Base-by-base conservation (phyloP, 2,329 filamentous ascomycete genomes). In the Tolypocladium album region DNA sequence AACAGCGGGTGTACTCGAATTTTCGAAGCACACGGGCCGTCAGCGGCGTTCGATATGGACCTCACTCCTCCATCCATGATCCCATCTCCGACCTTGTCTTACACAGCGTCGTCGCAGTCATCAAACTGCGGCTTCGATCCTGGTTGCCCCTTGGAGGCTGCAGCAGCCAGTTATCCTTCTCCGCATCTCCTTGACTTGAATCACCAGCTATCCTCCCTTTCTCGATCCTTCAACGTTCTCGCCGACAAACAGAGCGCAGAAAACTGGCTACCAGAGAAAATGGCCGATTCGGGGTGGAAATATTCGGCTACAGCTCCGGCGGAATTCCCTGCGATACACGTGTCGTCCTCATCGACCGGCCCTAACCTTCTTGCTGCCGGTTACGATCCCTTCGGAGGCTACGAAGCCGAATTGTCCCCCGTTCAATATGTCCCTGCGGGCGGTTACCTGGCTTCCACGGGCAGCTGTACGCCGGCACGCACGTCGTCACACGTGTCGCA, bases 1-100 rank as follows among this genome's bases (percentile, higher is more conserved):
- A 31, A 5, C 31, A 22, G 31, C 31, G 6, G 50, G 20, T 2
- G 12, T 22, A 11, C 31, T 36, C 11, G 31, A 38, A 22, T 9
- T 20, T 36, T 22, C 50, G 11, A 5, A 8, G 50, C 50, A 15
- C 38, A 36, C 45, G 17, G 22, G 12, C 47, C 47, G 47, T 47
- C 47, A 50, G 31, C 12, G 34, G 22, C 27, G 22, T 27, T 69
- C 67, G 68, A 68, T 71, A 82, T 82, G 79, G 78, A 80, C 69
- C 72, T 77, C 65, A 78, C 78, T 70, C 79, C 79, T 65, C 78
- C 76, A 59, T 74, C 78, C 55, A 72, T 79, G 60, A 78, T 74
- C 61, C 68, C 65, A 55, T 70, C 79, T 74, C 61, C 78, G 76
- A 36, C 31, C 31, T 38, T 38, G 31, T 38, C 31, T 38, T 34